A percentile compares a stretch with the other conserved stretches of the same genome.
Evolutionary conservation across 2,329 filamentous ascomycete species (phyloP).

Genomic region (Colletotrichum liriopes): DNA sequence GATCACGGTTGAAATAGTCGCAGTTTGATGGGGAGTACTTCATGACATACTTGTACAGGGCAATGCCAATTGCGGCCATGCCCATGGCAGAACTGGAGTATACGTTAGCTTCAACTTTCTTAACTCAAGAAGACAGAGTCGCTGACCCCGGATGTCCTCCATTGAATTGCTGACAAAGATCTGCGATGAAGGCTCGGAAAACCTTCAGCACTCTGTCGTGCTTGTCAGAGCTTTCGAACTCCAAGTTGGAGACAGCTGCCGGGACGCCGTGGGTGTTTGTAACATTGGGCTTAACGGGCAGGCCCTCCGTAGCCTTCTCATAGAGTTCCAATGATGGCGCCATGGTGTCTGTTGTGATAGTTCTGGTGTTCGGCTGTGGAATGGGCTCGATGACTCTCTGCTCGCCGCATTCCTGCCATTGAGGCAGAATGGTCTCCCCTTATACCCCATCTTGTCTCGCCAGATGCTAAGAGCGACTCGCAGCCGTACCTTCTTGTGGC

Average conservation of each 20-base stretch:
- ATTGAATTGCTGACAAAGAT: slow-evolving; percentile 79
- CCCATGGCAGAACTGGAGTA: slow-evolving; percentile 63
- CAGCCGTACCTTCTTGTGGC: neutral
- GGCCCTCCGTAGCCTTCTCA: slow-evolving; percentile 29
- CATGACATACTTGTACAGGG: slow-evolving; percentile 75
- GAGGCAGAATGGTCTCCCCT: neutral
- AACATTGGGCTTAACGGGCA: slow-evolving; percentile 32
- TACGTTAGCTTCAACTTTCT: neutral
- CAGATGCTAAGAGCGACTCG: neutral
- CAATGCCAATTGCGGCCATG: slow-evolving; percentile 74
- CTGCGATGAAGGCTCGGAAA: slow-evolving; percentile 75
- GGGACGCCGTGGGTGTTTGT: slow-evolving; percentile 24
- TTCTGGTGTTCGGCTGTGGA: neutral
- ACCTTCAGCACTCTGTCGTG: slow-evolving; percentile 65
- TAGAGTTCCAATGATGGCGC: slow-evolving; percentile 37
- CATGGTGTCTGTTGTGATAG: slow-evolving; percentile 13
- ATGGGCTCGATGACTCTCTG: neutral
- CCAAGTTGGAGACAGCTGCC: slow-evolving; percentile 4
- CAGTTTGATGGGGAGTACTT: slow-evolving; percentile 68
- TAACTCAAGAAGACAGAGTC: neutral
- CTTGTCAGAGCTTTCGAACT: slow-evolving; percentile 35
- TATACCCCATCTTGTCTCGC: slow-evolving; percentile 6
- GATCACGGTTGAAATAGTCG: slow-evolving; percentile 72
- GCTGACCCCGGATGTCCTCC: slow-evolving; percentile 78
- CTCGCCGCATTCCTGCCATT: neutral